Conservation (phyloP, 2,329 filamentous ascomycete species). For the Teratosphaeria gauchensis region DNA sequence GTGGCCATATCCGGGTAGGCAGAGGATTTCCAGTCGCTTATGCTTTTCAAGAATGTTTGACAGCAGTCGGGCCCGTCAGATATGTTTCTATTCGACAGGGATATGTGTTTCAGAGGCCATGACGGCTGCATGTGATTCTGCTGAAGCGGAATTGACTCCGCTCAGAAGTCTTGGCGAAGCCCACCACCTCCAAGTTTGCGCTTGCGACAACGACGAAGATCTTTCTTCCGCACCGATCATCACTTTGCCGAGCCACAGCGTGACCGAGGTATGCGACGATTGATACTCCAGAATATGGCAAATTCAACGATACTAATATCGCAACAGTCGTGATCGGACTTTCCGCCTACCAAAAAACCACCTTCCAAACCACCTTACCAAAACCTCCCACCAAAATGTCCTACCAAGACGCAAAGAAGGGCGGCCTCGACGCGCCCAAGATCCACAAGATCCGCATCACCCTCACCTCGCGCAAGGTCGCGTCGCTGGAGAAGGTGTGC, state of each 20-base stretch:
- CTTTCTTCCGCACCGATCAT: constrained; percentile 35
- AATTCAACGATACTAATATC: constrained; percentile 1
- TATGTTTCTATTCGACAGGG: neutral
- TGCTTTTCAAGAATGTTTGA: no score
- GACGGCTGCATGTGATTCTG: neutral
- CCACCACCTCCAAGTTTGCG: neutral
- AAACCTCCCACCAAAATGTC: constrained; percentile 55
- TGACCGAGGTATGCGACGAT: constrained; percentile 8
- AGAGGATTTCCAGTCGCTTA: no score
- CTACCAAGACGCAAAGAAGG: constrained; percentile 93
- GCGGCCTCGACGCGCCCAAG: constrained; percentile 77
- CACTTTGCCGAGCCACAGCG: constrained; percentile 39
- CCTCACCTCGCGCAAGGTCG: constrained; percentile 88
- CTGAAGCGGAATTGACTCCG: neutral
- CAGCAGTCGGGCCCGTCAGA: neutral
- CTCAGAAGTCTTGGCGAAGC: neutral
- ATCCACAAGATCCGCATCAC: constrained; percentile 98
- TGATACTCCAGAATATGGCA: neutral
- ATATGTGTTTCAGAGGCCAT: neutral
- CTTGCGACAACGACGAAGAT: constrained; percentile 8
- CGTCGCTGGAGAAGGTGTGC: constrained; percentile 96
- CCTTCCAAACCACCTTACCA: constrained; percentile 13
- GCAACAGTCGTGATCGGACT: constrained; percentile 12
- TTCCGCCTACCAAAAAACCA: constrained; percentile 19
- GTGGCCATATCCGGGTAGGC: constrained; percentile 21